Evolutionary conservation across 169 alveolate species (phyloP), one percentile per base, ranked within the genome.

Genomic region (Eimeria tenella): DNA sequence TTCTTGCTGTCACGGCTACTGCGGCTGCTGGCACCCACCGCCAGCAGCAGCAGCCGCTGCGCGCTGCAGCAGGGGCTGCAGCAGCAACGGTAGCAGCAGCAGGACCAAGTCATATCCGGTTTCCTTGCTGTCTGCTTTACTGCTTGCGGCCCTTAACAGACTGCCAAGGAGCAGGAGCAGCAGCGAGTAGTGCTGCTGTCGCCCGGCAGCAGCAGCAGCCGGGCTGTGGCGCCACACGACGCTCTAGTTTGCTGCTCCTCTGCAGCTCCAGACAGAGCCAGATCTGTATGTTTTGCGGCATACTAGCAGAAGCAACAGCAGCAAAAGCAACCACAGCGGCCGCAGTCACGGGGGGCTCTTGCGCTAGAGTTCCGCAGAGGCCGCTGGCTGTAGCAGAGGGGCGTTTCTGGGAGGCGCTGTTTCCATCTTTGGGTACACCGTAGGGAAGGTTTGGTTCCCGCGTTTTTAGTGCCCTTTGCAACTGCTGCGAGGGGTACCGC

Each of bases 21-120:
- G 91, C 91, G 42, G 91, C 79, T 84, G 91, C 91, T 62, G 91
- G 79, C 91, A 84, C 91, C 91, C 91, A 84, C 91, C 91, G 79
- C 91, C 75, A 42, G 81, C 91, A 58, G 91, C 91, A 84, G 91
- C 81, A 60, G 91, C 91, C 62, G 91, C 91, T 5, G 91, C 91
- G 79, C 89, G 89, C 73, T 62, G 91, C 79, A 84, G 79, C 91
- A 84, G 81, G 81, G 79, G 91, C 91, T 60, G 91, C 91, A 60
- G 91, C 81, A 84, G 53, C 81, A 84, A 62, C 91, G 62, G 65
- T 56, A 84, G 91, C 91, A 58, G 91, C 77, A 42, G 79, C 91
- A 84, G 81, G 65, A 84, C 73, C 70, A 84, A 23, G 65, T 84
- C 70, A 84, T 58, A 84, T 84, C 79, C 91, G 9, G 79, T 84